These are phyloP conservation scores for Tylopilus orsonianus DNA, from an alignment of 1,284 basidiomycete genomes.

Conservation along the genomic window DNA sequence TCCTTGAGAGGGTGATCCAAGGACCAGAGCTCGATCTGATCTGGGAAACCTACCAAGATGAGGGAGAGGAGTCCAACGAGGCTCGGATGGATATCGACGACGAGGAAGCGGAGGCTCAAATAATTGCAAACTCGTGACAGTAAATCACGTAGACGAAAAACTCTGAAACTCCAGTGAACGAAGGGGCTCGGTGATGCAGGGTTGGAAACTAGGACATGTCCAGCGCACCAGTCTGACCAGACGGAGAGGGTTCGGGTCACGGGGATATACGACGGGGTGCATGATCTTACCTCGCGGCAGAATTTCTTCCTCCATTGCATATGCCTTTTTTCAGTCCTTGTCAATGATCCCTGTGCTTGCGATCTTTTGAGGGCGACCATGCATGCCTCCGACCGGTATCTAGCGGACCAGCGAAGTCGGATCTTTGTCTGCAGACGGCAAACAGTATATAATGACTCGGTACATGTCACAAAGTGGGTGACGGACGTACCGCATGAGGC, in stretches of 20 bases:
- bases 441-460: background rate
- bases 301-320: slow-evolving; percentile 44
- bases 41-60: slow-evolving; percentile 64
- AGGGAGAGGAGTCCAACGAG: slow-evolving; percentile 45
- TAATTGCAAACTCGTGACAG: slow-evolving; percentile 21
- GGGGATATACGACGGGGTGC: background rate
- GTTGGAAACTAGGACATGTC: slow-evolving; percentile 17
- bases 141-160: slow-evolving; percentile 1
- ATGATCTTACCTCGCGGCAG: slow-evolving; percentile 39
- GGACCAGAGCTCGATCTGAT: slow-evolving; percentile 74
- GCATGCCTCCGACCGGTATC: slow-evolving; percentile 56
- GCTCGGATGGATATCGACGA: slow-evolving; percentile 51
- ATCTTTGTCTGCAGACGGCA: slow-evolving; percentile 35
- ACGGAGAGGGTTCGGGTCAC: slow-evolving; percentile 3
- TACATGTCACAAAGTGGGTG: background rate
- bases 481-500: slow-evolving; percentile 18
- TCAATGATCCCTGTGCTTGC: slow-evolving; percentile 35
- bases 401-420: slow-evolving; percentile 44
- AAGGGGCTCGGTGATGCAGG: background rate
- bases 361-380: slow-evolving; percentile 48
- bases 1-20: slow-evolving; percentile 72
- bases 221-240: slow-evolving; percentile 15
- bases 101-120: slow-evolving; percentile 33
- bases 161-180: background rate
- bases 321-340: slow-evolving; percentile 31